Percentiles rank a stretch among this genome's conserved stretches.
Conservation (phyloP, 1,139 yeast genomes). For the Barnettozyma hawaiiensis region DNA sequence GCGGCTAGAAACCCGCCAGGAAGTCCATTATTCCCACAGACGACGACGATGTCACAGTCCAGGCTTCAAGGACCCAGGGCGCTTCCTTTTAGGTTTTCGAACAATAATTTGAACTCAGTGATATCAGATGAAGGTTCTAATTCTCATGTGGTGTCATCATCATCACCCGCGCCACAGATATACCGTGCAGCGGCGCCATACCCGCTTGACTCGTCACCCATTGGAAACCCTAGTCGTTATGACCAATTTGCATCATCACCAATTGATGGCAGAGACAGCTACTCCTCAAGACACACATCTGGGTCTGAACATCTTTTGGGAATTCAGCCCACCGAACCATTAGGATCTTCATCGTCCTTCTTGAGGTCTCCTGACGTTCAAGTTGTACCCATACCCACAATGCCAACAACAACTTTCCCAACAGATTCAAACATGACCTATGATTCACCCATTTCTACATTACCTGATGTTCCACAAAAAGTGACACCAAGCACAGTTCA, state of each 20-base stretch:
- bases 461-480: constrained; percentile 24
- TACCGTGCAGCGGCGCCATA: constrained; percentile 5
- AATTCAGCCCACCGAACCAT: not conserved
- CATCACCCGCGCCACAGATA: not conserved
- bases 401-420: constrained; percentile 8
- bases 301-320: not conserved
- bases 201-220: constrained; percentile 4
- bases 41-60: constrained; percentile 6
- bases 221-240: constrained; percentile 4
- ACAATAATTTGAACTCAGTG: constrained; percentile 9
- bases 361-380: constrained; percentile 11
- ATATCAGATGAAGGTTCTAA: not conserved
- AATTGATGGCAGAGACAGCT: constrained; percentile 2
- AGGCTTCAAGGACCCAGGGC: constrained; percentile 21
- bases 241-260: constrained; percentile 11
- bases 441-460: constrained; percentile 18
- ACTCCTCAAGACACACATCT: constrained; percentile 3
- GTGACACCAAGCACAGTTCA: constrained; percentile 14
- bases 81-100: constrained; percentile 17
- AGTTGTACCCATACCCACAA: constrained; percentile 3
- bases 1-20: too few species aligned
- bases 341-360: constrained; percentile 3
- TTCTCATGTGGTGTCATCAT: too few species aligned
- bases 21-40: constrained; percentile 1
- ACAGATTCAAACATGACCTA: not conserved